Percentiles rank a stretch among this genome's conserved stretches.
Conservation (phyloP, 306 rosid genomes). For the Lupinus albus region DNA sequence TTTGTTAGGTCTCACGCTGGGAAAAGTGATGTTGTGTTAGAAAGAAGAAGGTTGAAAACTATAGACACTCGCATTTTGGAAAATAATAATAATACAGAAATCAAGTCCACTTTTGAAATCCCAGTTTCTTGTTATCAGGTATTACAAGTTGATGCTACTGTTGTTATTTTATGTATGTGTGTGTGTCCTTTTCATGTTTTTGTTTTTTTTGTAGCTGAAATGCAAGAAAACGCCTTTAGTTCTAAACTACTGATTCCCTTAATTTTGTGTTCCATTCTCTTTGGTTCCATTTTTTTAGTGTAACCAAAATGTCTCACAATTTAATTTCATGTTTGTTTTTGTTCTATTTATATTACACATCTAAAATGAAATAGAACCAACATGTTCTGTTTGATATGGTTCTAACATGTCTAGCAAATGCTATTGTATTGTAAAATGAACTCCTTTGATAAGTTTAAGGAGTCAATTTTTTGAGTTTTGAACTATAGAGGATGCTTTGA, state of each 20-base stretch:
- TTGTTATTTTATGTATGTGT: not conserved
- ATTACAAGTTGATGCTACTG: conserved; percentile 6
- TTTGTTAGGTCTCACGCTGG: conserved; percentile 44
- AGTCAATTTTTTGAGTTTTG: not conserved
- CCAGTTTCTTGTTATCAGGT: conserved; percentile 93
- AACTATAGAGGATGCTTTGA: not conserved
- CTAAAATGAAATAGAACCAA: too few relatives aligned
- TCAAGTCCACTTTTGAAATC: conserved; percentile 61
- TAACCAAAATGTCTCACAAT: too few relatives aligned
- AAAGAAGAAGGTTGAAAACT: conserved; percentile 61
- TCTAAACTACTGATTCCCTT: not conserved
- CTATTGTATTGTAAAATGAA: too few relatives aligned
- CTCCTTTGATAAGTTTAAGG: not conserved
- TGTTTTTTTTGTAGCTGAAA: too few relatives aligned
- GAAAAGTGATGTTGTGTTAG: conserved; percentile 39
- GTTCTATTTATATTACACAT: too few relatives aligned
- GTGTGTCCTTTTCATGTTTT: too few relatives aligned
- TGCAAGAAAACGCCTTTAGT: not conserved
- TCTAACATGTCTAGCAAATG: too few relatives aligned
- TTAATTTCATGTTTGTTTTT: too few relatives aligned
- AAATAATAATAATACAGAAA: conserved; percentile 15
- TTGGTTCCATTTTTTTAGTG: too few relatives aligned
- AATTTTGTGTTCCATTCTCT: too few relatives aligned
- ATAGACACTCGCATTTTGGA: conserved; percentile 58
- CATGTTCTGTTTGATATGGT: too few relatives aligned